Percentiles rank a stretch among this genome's conserved stretches.
phyloP scores from a whole-genome alignment of 352 stramenopile species.

The Pythium chondricola region DNA sequence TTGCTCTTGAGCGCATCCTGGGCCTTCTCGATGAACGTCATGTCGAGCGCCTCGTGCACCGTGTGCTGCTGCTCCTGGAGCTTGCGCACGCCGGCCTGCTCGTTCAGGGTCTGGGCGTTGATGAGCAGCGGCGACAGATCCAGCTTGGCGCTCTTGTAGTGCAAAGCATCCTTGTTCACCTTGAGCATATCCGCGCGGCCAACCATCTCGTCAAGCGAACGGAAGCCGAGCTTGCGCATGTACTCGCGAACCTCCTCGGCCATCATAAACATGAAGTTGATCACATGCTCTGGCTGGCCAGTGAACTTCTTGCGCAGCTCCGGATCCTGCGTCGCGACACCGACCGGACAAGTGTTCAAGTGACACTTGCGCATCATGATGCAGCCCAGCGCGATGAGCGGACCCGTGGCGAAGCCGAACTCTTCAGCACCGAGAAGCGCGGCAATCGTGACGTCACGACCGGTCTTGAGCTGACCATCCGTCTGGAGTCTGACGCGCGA shows the following conservation, averaged over 20 bases:
- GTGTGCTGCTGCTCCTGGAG: conserved; percentile 86
- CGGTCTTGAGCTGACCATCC: conserved; percentile 93
- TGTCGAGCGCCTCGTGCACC: conserved; percentile 88
- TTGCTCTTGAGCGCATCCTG: conserved; percentile 79
- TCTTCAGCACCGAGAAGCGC: conserved; percentile 94
- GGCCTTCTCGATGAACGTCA: conserved; percentile 87
- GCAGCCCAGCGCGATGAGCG: conserved; percentile 94
- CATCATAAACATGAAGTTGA: conserved; percentile 97
- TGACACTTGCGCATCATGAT: conserved; percentile 99
- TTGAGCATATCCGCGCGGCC: conserved; percentile 92
- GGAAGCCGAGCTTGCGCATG: conserved; percentile 84
- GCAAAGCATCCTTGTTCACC: conserved; percentile 70
- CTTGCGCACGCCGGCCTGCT: conserved; percentile 78
- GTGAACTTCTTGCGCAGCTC: conserved; percentile 95
- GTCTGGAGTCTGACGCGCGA: conserved; percentile 92
- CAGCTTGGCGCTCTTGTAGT: conserved; percentile 77
- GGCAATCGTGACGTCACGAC: conserved; percentile 92
- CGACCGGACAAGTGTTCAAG: conserved; percentile 97
- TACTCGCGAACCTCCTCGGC: conserved; percentile 91
- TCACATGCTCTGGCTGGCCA: conserved; percentile 93
- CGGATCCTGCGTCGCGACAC: conserved; percentile 96
- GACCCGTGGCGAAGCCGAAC: conserved; percentile 93
- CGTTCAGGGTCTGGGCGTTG: conserved; percentile 91
- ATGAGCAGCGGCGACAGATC: conserved; percentile 92
- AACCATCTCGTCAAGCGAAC: conserved; percentile 92